These are phyloP conservation scores for Symmetrospora coprosmae DNA, from an alignment of 768 basidiomycete genomes.

Conservation along the genomic window DNA sequence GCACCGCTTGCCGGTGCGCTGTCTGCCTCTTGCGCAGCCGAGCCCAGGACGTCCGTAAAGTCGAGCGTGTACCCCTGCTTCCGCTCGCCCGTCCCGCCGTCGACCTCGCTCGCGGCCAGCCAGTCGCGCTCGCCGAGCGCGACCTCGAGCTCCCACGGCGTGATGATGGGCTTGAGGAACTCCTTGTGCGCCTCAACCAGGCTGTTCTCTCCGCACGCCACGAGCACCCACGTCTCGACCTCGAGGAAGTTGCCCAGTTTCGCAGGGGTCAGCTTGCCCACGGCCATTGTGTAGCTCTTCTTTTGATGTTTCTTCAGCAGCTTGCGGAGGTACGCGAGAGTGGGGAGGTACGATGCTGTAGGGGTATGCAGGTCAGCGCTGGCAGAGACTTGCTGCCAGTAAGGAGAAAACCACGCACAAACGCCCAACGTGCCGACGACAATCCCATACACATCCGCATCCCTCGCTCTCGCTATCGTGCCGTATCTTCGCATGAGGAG, in stretches of 20 bases:
- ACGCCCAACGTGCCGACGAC: conserved; percentile 88
- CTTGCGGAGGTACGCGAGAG: conserved; percentile 65
- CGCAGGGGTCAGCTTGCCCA: conserved; percentile 85
- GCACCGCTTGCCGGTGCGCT: conserved; percentile 51
- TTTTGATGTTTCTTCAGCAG: conserved; percentile 55
- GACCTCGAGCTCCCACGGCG: conserved; percentile 56
- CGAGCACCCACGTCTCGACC: conserved; percentile 86
- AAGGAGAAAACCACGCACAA: conserved; percentile 42
- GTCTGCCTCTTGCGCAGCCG: conserved; percentile 40
- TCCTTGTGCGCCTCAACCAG: conserved; percentile 61
- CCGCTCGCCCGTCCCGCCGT: background rate
- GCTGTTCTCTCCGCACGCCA: conserved; percentile 88
- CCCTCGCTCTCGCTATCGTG: conserved; percentile 67
- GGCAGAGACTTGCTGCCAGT: background rate
- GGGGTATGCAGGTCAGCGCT: background rate
- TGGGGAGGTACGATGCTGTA: conserved; percentile 65
- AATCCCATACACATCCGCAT: conserved; percentile 88
- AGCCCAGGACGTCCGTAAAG: conserved; percentile 2
- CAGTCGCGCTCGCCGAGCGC: conserved; percentile 7
- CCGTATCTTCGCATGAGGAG: conserved; percentile 82
- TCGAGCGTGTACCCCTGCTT: conserved; percentile 12
- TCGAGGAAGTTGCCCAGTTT: conserved; percentile 93
- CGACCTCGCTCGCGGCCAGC: background rate
- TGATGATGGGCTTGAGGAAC: conserved; percentile 77
- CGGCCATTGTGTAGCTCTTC: conserved; percentile 86